A percentile compares a stretch with the other conserved stretches of the same genome.
phyloP scores from a whole-genome alignment of 768 basidiomycete species.

The Lactarius evosmus region DNA sequence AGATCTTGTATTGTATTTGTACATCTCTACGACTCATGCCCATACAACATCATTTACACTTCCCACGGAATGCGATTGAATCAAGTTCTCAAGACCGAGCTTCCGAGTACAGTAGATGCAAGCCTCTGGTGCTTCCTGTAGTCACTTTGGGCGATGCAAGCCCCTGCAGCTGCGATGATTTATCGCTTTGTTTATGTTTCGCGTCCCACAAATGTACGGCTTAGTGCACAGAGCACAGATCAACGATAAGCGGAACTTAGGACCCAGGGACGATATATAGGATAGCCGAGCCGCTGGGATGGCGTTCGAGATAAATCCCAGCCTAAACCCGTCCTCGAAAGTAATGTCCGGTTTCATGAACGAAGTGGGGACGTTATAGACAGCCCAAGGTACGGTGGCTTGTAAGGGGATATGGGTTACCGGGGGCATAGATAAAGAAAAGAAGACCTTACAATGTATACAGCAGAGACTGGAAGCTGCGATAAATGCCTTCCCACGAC shows the following conservation, averaged over 20 bases:
- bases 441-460: not conserved
- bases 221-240: not conserved
- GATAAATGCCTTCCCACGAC: not conserved
- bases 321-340: not conserved
- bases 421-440: too few species aligned
- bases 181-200: not conserved
- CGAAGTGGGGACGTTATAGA: too few species aligned
- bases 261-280: not conserved
- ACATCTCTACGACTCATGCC: conserved; percentile 13
- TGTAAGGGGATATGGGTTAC: too few species aligned
- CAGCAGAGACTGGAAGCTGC: not conserved
- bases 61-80: not conserved
- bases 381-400: too few species aligned
- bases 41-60: conserved; percentile 9
- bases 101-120: not conserved
- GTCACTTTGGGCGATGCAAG: not conserved
- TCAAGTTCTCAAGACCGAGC: not conserved
- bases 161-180: not conserved
- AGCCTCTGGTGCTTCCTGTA: too few species aligned
- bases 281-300: conserved; percentile 7
- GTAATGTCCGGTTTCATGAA: too few species aligned
- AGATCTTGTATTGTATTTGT: conserved; percentile 22
- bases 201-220: not conserved
- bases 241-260: not conserved
- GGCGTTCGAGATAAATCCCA: conserved; percentile 1